Base-by-base conservation (phyloP, 2,329 filamentous ascomycete species). In the Aspergillus eucalypticola region DNA sequence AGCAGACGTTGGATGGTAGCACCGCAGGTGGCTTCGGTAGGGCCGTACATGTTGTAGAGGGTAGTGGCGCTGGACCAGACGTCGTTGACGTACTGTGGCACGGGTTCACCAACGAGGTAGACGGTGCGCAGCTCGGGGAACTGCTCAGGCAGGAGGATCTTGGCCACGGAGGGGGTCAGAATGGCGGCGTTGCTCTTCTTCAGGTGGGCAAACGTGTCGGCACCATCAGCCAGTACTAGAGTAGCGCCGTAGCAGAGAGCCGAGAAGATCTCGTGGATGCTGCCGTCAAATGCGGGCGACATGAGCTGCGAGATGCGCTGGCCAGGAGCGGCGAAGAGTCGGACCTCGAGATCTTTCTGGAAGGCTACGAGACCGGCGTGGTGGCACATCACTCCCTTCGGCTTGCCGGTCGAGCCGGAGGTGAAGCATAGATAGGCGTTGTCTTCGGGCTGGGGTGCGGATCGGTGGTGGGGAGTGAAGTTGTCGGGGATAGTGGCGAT, bases 1-100 rank as follows among this genome's bases (percentile, higher is more conserved):
- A 19, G 42, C 0, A 80, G 63, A 3, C 54, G 51, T 44, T 75
- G 70, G 38, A 78, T 75, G 1, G 74, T 77, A 0, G 74, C 73
- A 5, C 74, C 76, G 53, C 73, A 74, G 0, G 76, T 80, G 2
- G 62, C 72, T 62, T 81, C 79, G 0, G 76, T 79, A 5, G 80
- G 80, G 0, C 79, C 79, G 56, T 81, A 82, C 71, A 76, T 75
- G 61, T 82, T 82, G 65, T 73, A 79, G 1, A 79, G 23, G 1
- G 25, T 39, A 25, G 60, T 69, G n/a, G 49, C 50, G 5, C 41
- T 19, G 2, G 71, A 61, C 78, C 78, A 80, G 1, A 6, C 53
- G 51, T 79, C 73, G 29, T 56, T 64, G 2, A 76, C 60, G 4
- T 49, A 41, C 61, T 77, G 74, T 1, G 74, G 67, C 3, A 80